These are phyloP conservation scores for Cryphonectria nitschkei DNA, from an alignment of 2,329 filamentous ascomycete genomes.

Conservation along the genomic window DNA sequence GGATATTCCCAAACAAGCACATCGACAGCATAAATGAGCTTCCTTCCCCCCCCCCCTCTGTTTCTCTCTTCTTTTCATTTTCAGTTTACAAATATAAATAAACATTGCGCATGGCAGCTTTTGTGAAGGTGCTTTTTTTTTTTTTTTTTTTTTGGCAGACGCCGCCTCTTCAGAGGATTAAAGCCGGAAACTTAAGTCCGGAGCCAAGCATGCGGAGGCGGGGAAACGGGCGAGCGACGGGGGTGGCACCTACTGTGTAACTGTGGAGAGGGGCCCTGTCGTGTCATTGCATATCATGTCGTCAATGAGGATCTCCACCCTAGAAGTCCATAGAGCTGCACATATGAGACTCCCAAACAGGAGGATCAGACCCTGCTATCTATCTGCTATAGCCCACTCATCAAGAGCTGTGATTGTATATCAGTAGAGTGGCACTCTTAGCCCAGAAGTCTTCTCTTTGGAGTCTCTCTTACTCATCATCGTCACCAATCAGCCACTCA, in stretches of 20 bases:
- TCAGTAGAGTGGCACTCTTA: neutral
- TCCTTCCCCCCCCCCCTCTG: no score
- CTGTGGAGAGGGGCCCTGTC: neutral
- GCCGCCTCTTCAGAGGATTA: neutral
- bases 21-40: neutral
- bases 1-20: neutral
- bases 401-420: neutral
- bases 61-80: neutral
- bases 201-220: constrained; percentile 4
- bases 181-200: constrained; percentile 22
- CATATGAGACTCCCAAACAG: neutral
- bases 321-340: neutral
- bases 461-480: neutral
- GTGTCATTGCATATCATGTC: constrained; percentile 26
- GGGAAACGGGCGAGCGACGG: neutral
- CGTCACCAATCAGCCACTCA: neutral
- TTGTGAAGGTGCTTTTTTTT: neutral
- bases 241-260: neutral
- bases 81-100: no score
- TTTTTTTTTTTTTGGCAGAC: no score
- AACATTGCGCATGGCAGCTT: neutral
- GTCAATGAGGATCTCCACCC: constrained; percentile 20
- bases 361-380: neutral
- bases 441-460: neutral
- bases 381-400: neutral